Evolutionary conservation across 257 asterid genomes (phyloP), one percentile per base, ranked within the genome.

Genomic region (Ilex asprella): DNA sequence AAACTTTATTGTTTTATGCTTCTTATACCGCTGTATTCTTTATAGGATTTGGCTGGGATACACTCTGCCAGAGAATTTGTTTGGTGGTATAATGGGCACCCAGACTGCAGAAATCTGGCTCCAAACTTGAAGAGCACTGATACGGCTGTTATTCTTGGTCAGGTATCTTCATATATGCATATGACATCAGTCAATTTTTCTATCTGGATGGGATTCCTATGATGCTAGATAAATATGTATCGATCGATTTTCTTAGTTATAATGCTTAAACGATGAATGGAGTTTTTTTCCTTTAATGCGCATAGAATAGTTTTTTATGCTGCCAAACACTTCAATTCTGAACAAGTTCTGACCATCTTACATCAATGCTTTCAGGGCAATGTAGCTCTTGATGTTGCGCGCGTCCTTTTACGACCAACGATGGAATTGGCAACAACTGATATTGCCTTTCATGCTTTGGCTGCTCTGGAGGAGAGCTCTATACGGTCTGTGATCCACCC

Each of bases 51-150:
- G 50, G 62, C 73, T 62, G 96, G 95, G 56, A 77, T 85, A 70
- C 61, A 76, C 62, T 76, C 97, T 73, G 94, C 99, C 12, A 76
- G 97, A 78, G 99, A 92, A 71, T 92, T 89, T 74, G 96, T 89
- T 55, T 92, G 99, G 96, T 89, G 97, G 97, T 89, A 92, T 81
- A 86, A 89, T 64, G 97, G 97, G 64, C 99, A 87, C 64, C 99
- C 97, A 41, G 97, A 89, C 78, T 85, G 71, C 72, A 74, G 81
- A 66, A 75, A 77, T 69, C 88, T 92, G 67, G 76, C 81, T 60
- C 97, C 91, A 41, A 95, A 85, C 69, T 73, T 89, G 80, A 86
- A 71, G 75, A 79, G 81, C 79, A 74, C 84, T 1, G 94, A 92
- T 67, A 89, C 95, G 54, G 96, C 96, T 66, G 89, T 86, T 68